A percentile compares a stretch with the other conserved stretches of the same genome.
phyloP scores from a whole-genome alignment of 768 basidiomycete genomes.

The Imleria badia region DNA sequence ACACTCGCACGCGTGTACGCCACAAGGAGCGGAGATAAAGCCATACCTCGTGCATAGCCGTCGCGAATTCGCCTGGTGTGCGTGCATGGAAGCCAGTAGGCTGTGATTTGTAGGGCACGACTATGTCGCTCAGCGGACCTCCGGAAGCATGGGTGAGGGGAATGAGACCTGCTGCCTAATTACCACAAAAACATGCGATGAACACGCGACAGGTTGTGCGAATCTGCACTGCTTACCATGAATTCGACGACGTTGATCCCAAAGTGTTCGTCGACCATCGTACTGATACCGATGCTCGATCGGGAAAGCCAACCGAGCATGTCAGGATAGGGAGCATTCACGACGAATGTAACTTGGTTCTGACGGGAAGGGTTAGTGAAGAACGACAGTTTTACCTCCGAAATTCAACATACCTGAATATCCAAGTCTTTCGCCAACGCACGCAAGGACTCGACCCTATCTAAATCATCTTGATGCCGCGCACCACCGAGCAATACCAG shows the following conservation, averaged over 20 bases:
- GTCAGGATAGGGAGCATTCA: conserved; percentile 78
- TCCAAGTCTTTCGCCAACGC: conserved; percentile 58
- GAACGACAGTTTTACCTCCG: background rate
- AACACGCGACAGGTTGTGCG: conserved; percentile 10
- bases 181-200: conserved; percentile 6
- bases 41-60: conserved; percentile 55
- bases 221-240: conserved; percentile 60
- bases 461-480: conserved; percentile 73
- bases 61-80: conserved; percentile 62
- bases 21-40: conserved; percentile 2
- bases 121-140: conserved; percentile 88
- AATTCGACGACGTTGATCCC: conserved; percentile 98
- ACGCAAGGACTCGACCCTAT: conserved; percentile 62
- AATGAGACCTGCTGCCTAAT: conserved; percentile 89
- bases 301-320: conserved; percentile 70
- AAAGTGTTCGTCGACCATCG: conserved; percentile 99
- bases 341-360: conserved; percentile 71
- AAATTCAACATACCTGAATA: conserved; percentile 54
- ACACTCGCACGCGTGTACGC: background rate
- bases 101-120: conserved; percentile 72
- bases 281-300: conserved; percentile 85
- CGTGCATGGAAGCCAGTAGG: conserved; percentile 85
- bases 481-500: conserved; percentile 84
- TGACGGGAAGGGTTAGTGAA: conserved; percentile 29
- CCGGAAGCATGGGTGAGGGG: conserved; percentile 92